Base-by-base conservation (phyloP, 345 rosid species). In the Gossypium ekmanianum region DNA sequence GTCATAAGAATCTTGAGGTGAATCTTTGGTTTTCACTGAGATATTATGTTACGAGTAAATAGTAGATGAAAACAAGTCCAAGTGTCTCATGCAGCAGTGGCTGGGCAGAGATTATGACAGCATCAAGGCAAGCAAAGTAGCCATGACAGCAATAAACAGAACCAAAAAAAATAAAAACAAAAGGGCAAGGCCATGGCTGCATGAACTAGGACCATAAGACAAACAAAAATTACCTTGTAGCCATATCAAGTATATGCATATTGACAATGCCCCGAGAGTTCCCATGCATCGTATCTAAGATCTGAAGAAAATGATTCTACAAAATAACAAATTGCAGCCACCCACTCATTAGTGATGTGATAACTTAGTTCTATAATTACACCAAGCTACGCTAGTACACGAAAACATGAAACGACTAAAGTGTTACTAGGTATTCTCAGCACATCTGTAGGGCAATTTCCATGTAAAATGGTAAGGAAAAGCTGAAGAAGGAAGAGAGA, bases 261-360 rank as follows among this genome's bases (percentile, higher is more conserved):
- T 87, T 87, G 74, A 92, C 82, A 71, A 70, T 80, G 76, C 75
- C 86, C 77, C 84, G 79, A 56, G 91, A 81, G 79, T 79, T 83
- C 84, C 97, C 98, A 79, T 84, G 80, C 88, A 89, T 84, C 71
- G 85, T 82, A 83, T 94, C 97, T 77, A 92, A 82, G 79, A 88
- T 86, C 83, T 92, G 88, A 68, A 94, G 87, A 83, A 89, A 92
- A 83, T 88, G 90, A 67, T 82, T 74, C 98, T 94, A 78, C 84
- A 87, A 74, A 48, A 76, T 22, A 61, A 68, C 18, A 74, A 78
- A 69, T 68, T 71, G 71, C 67, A 16, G 45, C 11, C 9, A 12
- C 26, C 29, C 18, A 9, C 41, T 29, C 73, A 70, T 51, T 11
- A 70, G 73, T 51, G 44, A 65, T 69, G 16, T 17, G 45, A 52